Conservation (phyloP, 2,329 filamentous ascomycete genomes). For the Pseudogymnoascus sp. region DNA sequence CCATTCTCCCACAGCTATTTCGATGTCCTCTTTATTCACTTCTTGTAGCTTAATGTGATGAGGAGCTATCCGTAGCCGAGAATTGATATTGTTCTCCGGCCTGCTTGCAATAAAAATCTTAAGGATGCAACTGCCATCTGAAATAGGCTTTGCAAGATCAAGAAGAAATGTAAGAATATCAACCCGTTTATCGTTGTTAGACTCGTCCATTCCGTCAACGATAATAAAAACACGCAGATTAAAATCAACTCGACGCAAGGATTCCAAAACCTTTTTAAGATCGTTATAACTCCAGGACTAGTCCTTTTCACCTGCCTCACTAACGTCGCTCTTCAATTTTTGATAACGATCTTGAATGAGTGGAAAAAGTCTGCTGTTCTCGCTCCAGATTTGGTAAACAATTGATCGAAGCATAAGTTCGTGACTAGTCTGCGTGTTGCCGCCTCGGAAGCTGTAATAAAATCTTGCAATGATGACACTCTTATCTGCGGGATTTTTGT, state of each 20-base stretch:
- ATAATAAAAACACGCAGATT: slow-evolving; percentile 8
- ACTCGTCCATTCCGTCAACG: slow-evolving; percentile 16
- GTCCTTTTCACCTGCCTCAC: background rate
- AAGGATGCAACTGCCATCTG: background rate
- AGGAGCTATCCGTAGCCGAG: background rate
- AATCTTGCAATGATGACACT: slow-evolving; percentile 11
- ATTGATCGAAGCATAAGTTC: slow-evolving; percentile 15
- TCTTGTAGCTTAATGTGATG: background rate
- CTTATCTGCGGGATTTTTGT: background rate
- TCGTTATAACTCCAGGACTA: slow-evolving; percentile 7
- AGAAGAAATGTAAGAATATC: slow-evolving; percentile 11
- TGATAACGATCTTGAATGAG: slow-evolving; percentile 10
- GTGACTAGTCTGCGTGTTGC: slow-evolving; percentile 11
- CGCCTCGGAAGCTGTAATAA: slow-evolving; percentile 14
- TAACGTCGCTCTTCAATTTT: background rate
- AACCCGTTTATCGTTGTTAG: background rate
- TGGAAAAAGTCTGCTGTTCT: slow-evolving; percentile 10
- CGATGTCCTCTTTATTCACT: background rate
- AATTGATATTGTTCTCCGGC: background rate
- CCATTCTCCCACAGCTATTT: background rate
- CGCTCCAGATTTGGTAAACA: slow-evolving; percentile 11
- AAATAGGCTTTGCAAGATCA: background rate
- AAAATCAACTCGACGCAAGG: background rate
- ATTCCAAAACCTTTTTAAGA: background rate
- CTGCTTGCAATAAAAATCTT: background rate